Percentiles rank a stretch among this genome's conserved stretches.
phyloP scores from a whole-genome alignment of 805 yeast genomes.

The Komagataella phaffii region DNA sequence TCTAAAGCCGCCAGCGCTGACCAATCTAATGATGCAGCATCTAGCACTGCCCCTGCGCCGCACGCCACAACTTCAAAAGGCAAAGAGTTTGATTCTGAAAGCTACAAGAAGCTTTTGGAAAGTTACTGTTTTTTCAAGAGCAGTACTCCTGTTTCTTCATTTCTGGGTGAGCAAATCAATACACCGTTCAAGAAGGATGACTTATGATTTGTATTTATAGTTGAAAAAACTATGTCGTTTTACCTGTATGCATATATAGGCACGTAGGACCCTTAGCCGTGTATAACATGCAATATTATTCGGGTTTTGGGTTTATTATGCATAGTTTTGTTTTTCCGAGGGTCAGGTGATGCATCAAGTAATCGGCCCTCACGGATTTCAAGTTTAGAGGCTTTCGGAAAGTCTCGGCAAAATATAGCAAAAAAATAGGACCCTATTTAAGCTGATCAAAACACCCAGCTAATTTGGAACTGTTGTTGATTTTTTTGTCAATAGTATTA shows the following conservation, averaged over 20 bases:
- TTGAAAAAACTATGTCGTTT: not conserved
- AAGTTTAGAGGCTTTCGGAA: not conserved
- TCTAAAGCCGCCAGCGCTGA: not conserved
- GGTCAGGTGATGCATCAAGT: not conserved
- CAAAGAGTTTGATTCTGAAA: constrained; percentile 30
- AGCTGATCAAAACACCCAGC: not conserved
- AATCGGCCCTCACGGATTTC: not conserved
- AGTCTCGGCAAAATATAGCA: too few species aligned
- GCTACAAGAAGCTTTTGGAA: constrained; percentile 43
- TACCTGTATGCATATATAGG: not conserved
- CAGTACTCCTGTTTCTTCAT: constrained; percentile 19
- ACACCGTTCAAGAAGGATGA: not conserved
- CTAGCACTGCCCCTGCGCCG: not conserved
- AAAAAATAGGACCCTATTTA: not conserved
- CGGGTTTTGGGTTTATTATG: not conserved
- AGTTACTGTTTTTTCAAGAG: constrained; percentile 47
- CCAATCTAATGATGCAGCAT: not conserved
- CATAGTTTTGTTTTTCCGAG: not conserved
- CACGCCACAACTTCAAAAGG: constrained; percentile 5
- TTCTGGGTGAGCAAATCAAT: constrained; percentile 7
- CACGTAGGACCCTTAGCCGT: not conserved
- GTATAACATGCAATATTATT: not conserved
- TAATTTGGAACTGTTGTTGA: not conserved
- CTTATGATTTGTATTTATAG: not conserved
- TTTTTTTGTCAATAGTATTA: not conserved